These are phyloP conservation scores for Penicillium sclerotigenum DNA, from an alignment of 2,329 filamentous ascomycete species.

Conservation along the genomic window DNA sequence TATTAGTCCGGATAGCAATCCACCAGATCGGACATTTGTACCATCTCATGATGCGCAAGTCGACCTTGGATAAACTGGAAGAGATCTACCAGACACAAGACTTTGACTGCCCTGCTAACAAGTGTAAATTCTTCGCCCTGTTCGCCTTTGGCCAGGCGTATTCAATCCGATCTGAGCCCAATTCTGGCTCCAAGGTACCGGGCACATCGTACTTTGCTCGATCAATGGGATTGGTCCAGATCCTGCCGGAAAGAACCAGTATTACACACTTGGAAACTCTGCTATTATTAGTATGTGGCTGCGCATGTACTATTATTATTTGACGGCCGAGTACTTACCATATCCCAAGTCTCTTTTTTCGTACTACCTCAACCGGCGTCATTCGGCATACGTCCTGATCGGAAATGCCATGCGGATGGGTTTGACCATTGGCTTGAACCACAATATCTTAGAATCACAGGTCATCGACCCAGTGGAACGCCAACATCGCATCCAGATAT, in stretches of 20 bases:
- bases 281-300: constrained; percentile 34
- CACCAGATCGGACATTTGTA: constrained; percentile 38
- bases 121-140: constrained; percentile 47
- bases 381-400: constrained; percentile 35
- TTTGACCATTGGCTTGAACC: constrained; percentile 45
- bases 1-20: constrained; percentile 38
- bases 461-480: constrained; percentile 40
- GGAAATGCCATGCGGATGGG: constrained; percentile 44
- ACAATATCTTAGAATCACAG: constrained; percentile 39
- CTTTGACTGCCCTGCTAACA: constrained; percentile 35
- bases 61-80: constrained; percentile 40
- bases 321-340: neutral
- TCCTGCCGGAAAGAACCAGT: constrained; percentile 45
- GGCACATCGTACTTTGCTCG: constrained; percentile 46
- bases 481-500: constrained; percentile 38
- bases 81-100: constrained; percentile 35
- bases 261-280: constrained; percentile 47
- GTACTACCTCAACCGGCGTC: constrained; percentile 37
- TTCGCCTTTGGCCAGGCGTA: constrained; percentile 49
- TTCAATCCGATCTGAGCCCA: constrained; percentile 38
- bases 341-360: constrained; percentile 33
- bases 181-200: constrained; percentile 37
- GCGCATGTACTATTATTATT: too few relatives aligned
- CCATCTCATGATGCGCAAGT: constrained; percentile 38
- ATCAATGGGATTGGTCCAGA: constrained; percentile 42